phyloP scores from a whole-genome alignment of 176 grass and related monocot genomes.

The Thinopyrum elongatum region DNA sequence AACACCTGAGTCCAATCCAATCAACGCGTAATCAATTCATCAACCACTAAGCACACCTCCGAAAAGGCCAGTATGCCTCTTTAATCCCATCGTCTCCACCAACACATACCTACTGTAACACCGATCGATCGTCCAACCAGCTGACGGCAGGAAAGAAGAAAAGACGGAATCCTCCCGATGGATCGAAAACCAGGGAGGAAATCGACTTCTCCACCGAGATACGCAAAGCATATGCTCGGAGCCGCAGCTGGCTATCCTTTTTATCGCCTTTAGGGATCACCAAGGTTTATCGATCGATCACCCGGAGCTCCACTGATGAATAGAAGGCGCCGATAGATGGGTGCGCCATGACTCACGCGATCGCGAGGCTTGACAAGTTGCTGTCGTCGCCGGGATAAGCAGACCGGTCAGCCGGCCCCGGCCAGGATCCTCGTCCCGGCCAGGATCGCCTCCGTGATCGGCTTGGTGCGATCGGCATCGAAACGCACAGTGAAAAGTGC shows the following conservation, averaged over 20 bases:
- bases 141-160: neutral
- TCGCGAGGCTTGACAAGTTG: neutral
- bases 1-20: too few species aligned
- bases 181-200: neutral
- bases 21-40: neutral
- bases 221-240: conserved; percentile 7
- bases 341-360: neutral
- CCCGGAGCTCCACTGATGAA: neutral
- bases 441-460: neutral
- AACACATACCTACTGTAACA: neutral
- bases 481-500: neutral
- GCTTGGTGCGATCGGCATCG: neutral
- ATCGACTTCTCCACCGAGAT: conserved; percentile 14
- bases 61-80: neutral
- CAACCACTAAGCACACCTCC: neutral
- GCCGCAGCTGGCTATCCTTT: neutral
- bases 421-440: neutral
- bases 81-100: too few species aligned
- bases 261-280: neutral
- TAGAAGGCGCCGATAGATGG: neutral
- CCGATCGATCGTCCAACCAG: neutral
- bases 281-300: neutral
- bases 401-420: neutral
- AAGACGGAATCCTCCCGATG: neutral
- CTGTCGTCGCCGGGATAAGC: neutral